Conservation (phyloP, 805 yeast species). For the Saccharomycopsis olivae region DNA sequence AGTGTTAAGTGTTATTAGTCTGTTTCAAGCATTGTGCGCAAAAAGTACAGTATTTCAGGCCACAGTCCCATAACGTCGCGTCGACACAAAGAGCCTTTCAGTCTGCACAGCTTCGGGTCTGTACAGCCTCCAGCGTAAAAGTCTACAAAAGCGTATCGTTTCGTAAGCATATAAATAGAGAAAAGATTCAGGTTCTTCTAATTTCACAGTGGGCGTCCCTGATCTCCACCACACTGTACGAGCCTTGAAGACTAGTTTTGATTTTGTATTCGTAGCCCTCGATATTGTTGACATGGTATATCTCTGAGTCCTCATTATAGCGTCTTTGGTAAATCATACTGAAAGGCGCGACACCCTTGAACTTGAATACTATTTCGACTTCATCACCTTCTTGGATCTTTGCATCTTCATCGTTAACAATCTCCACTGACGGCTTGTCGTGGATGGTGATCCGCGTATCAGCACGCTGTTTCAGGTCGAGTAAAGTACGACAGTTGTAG, state of each 20-base stretch:
- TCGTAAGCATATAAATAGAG: too few relatives aligned
- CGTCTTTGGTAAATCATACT: slow-evolving; percentile 48
- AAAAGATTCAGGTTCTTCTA: too few relatives aligned
- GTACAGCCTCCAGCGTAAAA: too few relatives aligned
- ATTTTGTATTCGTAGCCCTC: slow-evolving; percentile 59
- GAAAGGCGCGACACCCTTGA: slow-evolving; percentile 76
- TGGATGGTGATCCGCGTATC: slow-evolving; percentile 33
- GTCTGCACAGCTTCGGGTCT: too few relatives aligned
- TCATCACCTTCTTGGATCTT: slow-evolving; percentile 93
- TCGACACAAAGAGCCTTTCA: too few relatives aligned
- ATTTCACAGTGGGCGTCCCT: slow-evolving; percentile 66
- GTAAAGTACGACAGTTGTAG: slow-evolving; percentile 24
- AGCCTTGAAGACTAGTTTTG: slow-evolving; percentile 79
- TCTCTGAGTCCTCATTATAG: slow-evolving; percentile 17
- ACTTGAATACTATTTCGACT: slow-evolving; percentile 73
- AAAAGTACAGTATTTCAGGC: too few relatives aligned
- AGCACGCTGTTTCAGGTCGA: slow-evolving; percentile 19
- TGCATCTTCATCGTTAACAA: slow-evolving; percentile 54
- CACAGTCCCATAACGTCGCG: too few relatives aligned
- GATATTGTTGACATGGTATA: slow-evolving; percentile 44
- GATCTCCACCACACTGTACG: slow-evolving; percentile 87
- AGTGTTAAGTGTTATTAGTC: too few relatives aligned
- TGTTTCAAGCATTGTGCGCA: too few relatives aligned
- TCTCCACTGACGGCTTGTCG: slow-evolving; percentile 69
- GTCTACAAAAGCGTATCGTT: too few relatives aligned